Conservation (phyloP, 306 rosid genomes). For the Malus domestica region ASM211411v1 NC_041798.1:3696001-3696500, state of each 20-base stretch:
- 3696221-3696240: neutral
- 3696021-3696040: neutral
- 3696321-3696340: too few relatives aligned
- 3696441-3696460: too few relatives aligned
- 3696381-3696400: too few relatives aligned
- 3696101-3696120: neutral
- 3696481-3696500: too few relatives aligned
- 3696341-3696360: too few relatives aligned
- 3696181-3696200: neutral
- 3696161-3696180: neutral
- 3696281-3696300: too few relatives aligned
- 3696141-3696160: neutral
- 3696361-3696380: too few relatives aligned
- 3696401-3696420: too few relatives aligned
- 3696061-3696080: neutral
- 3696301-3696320: too few relatives aligned
- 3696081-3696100: neutral
- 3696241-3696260: neutral
- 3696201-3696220: neutral
- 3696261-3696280: neutral
- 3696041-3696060: neutral
- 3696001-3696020: neutral
- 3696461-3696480: too few relatives aligned
- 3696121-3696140: neutral
- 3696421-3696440: too few relatives aligned